Percentiles rank a stretch among this genome's conserved stretches.
These are phyloP conservation scores for Mycena indigotica DNA, from an alignment of 768 basidiomycete species.

Conservation along the genomic window DNA sequence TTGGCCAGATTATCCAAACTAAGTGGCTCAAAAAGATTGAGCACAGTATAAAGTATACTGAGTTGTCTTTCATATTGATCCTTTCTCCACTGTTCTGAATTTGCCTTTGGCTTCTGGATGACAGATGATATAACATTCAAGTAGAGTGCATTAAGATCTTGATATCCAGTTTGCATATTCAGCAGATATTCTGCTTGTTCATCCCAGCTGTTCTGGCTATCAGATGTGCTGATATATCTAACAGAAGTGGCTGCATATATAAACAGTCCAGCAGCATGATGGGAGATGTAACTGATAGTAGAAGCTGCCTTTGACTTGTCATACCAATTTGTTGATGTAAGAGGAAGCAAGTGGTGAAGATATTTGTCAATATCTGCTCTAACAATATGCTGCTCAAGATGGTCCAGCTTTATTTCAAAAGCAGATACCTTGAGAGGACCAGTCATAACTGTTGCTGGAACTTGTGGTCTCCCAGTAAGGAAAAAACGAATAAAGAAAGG, in stretches of 20 bases:
- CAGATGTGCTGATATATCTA: slow-evolving; percentile 1
- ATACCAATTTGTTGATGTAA: not conserved
- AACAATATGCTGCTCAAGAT: not conserved
- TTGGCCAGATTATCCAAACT: not conserved
- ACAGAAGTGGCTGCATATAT: slow-evolving; percentile 7
- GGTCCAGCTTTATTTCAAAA: slow-evolving; percentile 3
- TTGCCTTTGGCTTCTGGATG: not conserved
- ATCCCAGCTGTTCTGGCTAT: not conserved
- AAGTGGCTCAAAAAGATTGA: slow-evolving; percentile 7
- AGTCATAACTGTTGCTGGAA: slow-evolving; percentile 1
- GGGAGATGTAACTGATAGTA: not conserved
- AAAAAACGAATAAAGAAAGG: slow-evolving; percentile 7
- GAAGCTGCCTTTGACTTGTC: not conserved
- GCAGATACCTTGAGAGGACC: not conserved
- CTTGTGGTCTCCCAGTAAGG: slow-evolving; percentile 10
- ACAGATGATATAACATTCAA: not conserved
- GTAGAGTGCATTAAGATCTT: slow-evolving; percentile 2
- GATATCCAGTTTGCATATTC: not conserved
- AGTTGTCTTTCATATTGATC: not conserved
- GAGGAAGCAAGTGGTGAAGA: not conserved
- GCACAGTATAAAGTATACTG: not conserved
- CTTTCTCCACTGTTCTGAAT: not conserved
- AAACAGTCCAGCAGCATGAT: slow-evolving; percentile 2
- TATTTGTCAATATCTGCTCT: slow-evolving; percentile 4
- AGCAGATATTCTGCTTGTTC: not conserved